A percentile compares a stretch with the other conserved stretches of the same genome.
phyloP scores from a whole-genome alignment of 2,329 filamentous ascomycete species.

The Claviceps sorghi region DNA sequence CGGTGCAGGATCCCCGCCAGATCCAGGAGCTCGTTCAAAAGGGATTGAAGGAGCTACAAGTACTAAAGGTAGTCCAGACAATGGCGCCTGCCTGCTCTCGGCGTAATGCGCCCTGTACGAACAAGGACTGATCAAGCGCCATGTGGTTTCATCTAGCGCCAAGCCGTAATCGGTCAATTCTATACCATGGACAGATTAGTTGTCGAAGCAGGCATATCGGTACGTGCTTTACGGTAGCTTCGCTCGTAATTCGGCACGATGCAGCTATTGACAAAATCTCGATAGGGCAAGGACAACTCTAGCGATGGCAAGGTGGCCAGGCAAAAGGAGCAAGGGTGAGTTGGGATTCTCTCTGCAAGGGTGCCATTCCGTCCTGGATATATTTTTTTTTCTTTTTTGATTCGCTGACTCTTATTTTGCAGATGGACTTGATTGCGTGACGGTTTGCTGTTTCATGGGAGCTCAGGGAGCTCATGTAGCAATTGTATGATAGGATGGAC shows the following conservation, averaged over 20 bases:
- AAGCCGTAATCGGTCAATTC: constrained; percentile 90
- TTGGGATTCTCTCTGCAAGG: constrained; percentile 1
- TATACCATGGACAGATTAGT: constrained; percentile 85
- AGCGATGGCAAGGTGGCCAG: constrained; percentile 52
- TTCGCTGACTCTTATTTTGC: not conserved
- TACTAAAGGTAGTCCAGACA: constrained; percentile 60
- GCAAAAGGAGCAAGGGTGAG: constrained; percentile 68
- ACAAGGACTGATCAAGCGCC: constrained; percentile 4
- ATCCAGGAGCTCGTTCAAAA: constrained; percentile 84
- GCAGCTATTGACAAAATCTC: not conserved
- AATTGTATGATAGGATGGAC: constrained; percentile 5
- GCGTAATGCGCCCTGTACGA: constrained; percentile 3
- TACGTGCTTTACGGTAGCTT: constrained; percentile 21
- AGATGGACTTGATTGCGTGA: constrained; percentile 5
- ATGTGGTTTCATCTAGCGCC: constrained; percentile 45
- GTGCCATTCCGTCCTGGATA: too few species aligned
- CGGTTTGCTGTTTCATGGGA: not conserved
- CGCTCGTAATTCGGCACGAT: not conserved
- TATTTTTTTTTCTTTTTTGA: too few species aligned
- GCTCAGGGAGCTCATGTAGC: not conserved
- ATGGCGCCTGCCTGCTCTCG: not conserved
- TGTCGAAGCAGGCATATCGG: constrained; percentile 72
- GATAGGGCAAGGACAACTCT: constrained; percentile 55
- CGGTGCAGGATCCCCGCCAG: constrained; percentile 56
- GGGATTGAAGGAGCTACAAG: constrained; percentile 71